These are phyloP conservation scores for Colletotrichum sp. DNA, from an alignment of 2,329 filamentous ascomycete genomes.

Conservation along the genomic window DNA sequence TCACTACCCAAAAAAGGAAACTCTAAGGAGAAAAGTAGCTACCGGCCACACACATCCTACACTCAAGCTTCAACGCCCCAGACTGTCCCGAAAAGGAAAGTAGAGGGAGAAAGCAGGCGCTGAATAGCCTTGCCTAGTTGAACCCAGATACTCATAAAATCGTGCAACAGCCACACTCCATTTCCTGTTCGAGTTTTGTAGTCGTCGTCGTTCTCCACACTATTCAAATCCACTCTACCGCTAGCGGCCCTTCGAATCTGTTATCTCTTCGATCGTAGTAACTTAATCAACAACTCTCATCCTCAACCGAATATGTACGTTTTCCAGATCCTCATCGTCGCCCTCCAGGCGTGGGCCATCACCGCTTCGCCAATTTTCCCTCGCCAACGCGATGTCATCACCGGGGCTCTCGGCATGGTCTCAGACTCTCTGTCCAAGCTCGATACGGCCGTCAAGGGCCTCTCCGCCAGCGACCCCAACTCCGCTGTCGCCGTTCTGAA, in stretches of 20 bases:
- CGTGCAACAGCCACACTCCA: not conserved
- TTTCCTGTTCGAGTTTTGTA: not conserved
- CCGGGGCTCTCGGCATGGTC: slow-evolving; percentile 4
- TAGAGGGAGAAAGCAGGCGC: not conserved
- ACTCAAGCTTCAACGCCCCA: not conserved
- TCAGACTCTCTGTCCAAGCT: not conserved
- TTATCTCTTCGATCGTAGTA: not conserved
- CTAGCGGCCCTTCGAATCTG: not conserved
- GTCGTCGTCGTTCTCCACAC: not conserved
- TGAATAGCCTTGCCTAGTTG: not conserved
- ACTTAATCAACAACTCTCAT: not conserved
- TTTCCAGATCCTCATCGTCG: not conserved
- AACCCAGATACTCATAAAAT: slow-evolving; percentile 4
- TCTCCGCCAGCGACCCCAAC: slow-evolving; percentile 8
- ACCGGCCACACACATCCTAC: not conserved
- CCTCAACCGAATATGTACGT: not conserved
- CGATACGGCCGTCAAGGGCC: slow-evolving; percentile 7
- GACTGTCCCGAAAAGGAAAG: not conserved
- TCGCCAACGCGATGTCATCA: slow-evolving; percentile 5
- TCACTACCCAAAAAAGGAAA: slow-evolving; percentile 11
- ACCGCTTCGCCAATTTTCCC: slow-evolving; percentile 1
- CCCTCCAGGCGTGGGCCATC: slow-evolving; percentile 17
- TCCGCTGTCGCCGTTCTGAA: not conserved
- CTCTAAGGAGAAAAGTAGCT: slow-evolving; percentile 10
- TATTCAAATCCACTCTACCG: not conserved